These are phyloP conservation scores for Helicostylum pulchrum DNA, from an alignment of 192 early-diverging fungal genomes.

Conservation along the genomic window DNA sequence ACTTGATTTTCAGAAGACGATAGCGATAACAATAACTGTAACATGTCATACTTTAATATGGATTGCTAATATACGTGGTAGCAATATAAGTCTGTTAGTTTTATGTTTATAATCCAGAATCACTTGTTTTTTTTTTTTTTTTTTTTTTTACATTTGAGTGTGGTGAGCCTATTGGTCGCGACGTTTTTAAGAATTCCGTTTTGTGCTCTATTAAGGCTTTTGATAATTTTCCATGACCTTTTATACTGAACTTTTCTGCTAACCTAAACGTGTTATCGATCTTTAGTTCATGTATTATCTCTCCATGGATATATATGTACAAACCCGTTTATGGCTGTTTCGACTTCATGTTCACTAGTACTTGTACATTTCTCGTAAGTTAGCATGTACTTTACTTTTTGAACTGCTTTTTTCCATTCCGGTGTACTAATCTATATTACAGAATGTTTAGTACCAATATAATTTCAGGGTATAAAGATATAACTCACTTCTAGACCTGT, in stretches of 20 bases:
- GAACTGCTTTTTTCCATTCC: slow-evolving; percentile 7
- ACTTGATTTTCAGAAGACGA: not conserved
- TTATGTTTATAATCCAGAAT: not conserved
- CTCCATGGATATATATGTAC: not conserved
- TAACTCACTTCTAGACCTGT: slow-evolving; percentile 7
- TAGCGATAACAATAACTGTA: slow-evolving; percentile 10
- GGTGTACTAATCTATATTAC: slow-evolving; percentile 4
- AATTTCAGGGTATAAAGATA: not conserved
- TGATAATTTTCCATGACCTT: slow-evolving; percentile 10
- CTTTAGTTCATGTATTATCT: too few species aligned
- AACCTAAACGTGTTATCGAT: not conserved
- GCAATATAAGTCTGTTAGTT: not conserved
- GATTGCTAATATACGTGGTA: not conserved
- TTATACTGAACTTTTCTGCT: slow-evolving; percentile 18
- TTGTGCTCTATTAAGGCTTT: not conserved
- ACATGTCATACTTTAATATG: slow-evolving; percentile 20
- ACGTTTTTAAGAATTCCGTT: not conserved
- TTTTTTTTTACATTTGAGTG: not conserved
- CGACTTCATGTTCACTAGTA: slow-evolving; percentile 21
- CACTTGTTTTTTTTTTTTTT: not conserved
- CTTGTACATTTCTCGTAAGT: slow-evolving; percentile 20
- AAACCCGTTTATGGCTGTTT: slow-evolving; percentile 7
- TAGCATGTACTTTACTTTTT: slow-evolving; percentile 8
- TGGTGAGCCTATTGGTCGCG: slow-evolving; percentile 1
- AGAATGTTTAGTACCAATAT: not conserved